Evolutionary conservation across 352 stramenopile species (phyloP).

Genomic region (Detonula confervacea): DNA sequence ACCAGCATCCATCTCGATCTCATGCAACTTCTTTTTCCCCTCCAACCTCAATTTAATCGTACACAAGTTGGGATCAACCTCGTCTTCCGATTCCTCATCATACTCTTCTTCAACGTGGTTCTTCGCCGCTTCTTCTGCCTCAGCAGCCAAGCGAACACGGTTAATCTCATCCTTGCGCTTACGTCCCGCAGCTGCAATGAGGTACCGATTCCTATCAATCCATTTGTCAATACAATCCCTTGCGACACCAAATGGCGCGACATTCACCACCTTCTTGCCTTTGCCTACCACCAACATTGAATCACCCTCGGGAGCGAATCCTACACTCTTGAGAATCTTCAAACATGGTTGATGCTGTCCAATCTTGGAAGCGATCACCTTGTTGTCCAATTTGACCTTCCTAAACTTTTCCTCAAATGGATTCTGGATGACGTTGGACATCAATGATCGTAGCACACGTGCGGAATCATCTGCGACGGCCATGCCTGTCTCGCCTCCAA

Average conservation of each 20-base stretch:
- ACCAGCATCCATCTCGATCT: constrained; percentile 59
- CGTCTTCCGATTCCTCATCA: constrained; percentile 58
- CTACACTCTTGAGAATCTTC: constrained; percentile 70
- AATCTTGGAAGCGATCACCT: constrained; percentile 71
- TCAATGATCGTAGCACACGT: constrained; percentile 64
- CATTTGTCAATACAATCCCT: constrained; percentile 83
- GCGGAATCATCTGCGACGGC: constrained; percentile 73
- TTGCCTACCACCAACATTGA: constrained; percentile 61
- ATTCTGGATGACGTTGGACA: constrained; percentile 78
- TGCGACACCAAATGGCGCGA: constrained; percentile 69
- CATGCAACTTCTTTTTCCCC: constrained; percentile 82
- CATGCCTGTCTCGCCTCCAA: constrained; percentile 61
- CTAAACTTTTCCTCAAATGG: constrained; percentile 78
- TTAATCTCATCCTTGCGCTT: constrained; percentile 71
- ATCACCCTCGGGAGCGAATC: constrained; percentile 59
- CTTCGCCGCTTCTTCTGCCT: constrained; percentile 43
- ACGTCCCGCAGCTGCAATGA: constrained; percentile 65
- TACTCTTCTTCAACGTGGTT: constrained; percentile 34
- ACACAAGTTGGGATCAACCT: constrained; percentile 56
- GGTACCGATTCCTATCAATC: constrained; percentile 74
- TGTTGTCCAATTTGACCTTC: constrained; percentile 80
- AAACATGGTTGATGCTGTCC: constrained; percentile 55
- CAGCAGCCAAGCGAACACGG: constrained; percentile 44
- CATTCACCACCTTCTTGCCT: constrained; percentile 74
- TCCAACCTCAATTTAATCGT: constrained; percentile 74